These are phyloP conservation scores for Myriosclerotinia curreyana DNA, from an alignment of 2,329 filamentous ascomycete genomes.

Conservation along the genomic window DNA sequence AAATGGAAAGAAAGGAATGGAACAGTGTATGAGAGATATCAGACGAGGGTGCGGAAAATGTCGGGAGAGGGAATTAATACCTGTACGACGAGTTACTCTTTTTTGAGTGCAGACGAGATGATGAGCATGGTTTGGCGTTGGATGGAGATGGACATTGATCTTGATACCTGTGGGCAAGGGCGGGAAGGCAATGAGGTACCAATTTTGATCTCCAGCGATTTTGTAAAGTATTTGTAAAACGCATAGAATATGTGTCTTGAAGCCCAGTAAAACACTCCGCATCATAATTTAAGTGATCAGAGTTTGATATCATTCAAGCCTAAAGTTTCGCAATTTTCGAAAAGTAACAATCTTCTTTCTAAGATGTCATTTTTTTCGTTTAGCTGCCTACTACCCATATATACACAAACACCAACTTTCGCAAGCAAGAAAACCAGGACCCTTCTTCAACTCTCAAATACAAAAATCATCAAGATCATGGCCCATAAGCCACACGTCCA, in stretches of 20 bases:
- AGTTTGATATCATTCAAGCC: no score
- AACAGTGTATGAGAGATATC: neutral
- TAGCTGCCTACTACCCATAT: slow-evolving; percentile 38
- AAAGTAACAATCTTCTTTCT: neutral
- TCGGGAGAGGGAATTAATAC: neutral
- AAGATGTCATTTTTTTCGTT: slow-evolving; percentile 31
- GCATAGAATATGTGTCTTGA: slow-evolving; percentile 24
- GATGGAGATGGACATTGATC: slow-evolving; percentile 30
- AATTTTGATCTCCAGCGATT: slow-evolving; percentile 11
- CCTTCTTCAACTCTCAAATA: slow-evolving; percentile 17
- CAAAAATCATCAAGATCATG: slow-evolving; percentile 35
- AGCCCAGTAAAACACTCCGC: no score
- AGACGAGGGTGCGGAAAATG: no score
- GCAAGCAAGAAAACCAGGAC: slow-evolving; percentile 29
- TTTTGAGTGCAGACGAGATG: slow-evolving; percentile 3
- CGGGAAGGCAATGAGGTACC: slow-evolving; percentile 16
- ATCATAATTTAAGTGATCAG: neutral
- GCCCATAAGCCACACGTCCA: slow-evolving; percentile 38
- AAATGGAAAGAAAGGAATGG: neutral
- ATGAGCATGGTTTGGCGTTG: slow-evolving; percentile 36
- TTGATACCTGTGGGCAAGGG: slow-evolving; percentile 23
- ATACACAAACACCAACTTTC: slow-evolving; percentile 38
- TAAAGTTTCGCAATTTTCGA: no score
- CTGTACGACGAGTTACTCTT: neutral
- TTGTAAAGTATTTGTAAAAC: slow-evolving; percentile 26